Evolutionary conservation across 805 yeast species (phyloP), one percentile per base, ranked within the genome.

Genomic region (Barnettozyma siamensis): DNA sequence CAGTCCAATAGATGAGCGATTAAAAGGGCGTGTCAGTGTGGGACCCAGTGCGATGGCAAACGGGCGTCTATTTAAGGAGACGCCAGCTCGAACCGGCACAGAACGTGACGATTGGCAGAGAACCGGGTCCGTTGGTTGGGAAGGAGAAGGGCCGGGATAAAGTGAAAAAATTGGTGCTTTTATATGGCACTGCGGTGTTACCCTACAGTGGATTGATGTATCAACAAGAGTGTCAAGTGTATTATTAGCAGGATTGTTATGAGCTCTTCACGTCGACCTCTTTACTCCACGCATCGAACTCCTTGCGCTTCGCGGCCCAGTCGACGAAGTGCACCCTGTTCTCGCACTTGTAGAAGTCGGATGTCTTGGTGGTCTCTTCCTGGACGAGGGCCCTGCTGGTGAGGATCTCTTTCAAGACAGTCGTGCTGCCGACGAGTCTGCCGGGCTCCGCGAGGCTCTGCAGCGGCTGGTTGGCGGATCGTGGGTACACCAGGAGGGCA

Each of bases 1-100:
- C 35, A 32, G 28, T 30, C 12, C 24, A 42, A 42, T 42, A 42
- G 45, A 42, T 42, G 45, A 42, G 45, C 42, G 45, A 42, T 42
- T 42, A 42, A 38, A 38, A 42, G 44, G 44, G 44, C 18, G 5
- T 17, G 27, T 37, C 26, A 23, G 12, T 41, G 6, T 41, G 23
- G 44, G 37, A 37, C 34, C 13, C 35, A 20, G 30, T 37, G 37
- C 17, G 20, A 41, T 26, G 30, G 21, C 38, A 41, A 37, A 41
- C 41, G 28, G 16, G 26, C 24, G 43, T 31, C 30, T 31, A 23
- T 33, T 21, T n/a, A 21, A 26, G 12, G 19, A 18, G 20, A 23
- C 43, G 35, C 31, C 31, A 34, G 26, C 32, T 36, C 36, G 40
- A 35, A 41, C 35, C 19, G 24, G 21, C 21, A 16, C 43, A 41